Base-by-base conservation (phyloP, 2,329 filamentous ascomycete genomes). In the Plenodomus biglobosus region DNA sequence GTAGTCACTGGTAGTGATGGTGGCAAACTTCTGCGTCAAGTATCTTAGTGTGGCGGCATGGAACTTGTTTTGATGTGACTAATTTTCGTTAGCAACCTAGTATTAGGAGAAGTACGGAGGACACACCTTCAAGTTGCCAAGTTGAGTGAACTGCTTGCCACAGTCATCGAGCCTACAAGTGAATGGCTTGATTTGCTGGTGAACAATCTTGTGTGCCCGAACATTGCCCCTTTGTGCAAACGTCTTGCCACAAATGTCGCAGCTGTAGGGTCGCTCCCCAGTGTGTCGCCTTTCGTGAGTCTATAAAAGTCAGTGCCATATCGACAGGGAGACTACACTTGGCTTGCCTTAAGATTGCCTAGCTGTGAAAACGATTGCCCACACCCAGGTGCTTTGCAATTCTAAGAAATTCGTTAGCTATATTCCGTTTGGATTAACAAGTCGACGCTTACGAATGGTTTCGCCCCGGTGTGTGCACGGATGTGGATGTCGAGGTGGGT, bases 11-110 rank as follows among this genome's bases (percentile, higher is more conserved):
- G 85, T 80, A 30, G 76, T 73, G 48, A 85, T 76, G 32, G 79
- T 78, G 15, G 85, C 82, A 66, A 96, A 94, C 66, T 86, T 87
- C 37, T 76, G 61, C 1, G 86, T 90, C 19, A 96, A 78, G 13
- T 80, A 77, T 50, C 83, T 80, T 34, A 96, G 79, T 0, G 87
- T 87, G n/a, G 82, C 75, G 32, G 83, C 81, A 72, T 97, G 92
- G 69, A 95, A 96, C 66, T 92, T 92, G 76, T 96, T 96, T 73
- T 95, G 90, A 66, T 97, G 92, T 2, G 87, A 89, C 86, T 90
- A 49, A 48, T 20, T 8, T 1, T 11, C 4, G 44, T 65, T 39
- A 68, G 62, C 35, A 36, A 19, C 20, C 11, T 15, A 19, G 8
- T 17, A n/a, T 8, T 18, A 16, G 2, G 19, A 13, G 13, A 10